Evolutionary conservation across 495 filamentous ascomycete genomes (phyloP), one percentile per base, ranked within the genome.

Genomic region (Podospora appendiculata): DNA sequence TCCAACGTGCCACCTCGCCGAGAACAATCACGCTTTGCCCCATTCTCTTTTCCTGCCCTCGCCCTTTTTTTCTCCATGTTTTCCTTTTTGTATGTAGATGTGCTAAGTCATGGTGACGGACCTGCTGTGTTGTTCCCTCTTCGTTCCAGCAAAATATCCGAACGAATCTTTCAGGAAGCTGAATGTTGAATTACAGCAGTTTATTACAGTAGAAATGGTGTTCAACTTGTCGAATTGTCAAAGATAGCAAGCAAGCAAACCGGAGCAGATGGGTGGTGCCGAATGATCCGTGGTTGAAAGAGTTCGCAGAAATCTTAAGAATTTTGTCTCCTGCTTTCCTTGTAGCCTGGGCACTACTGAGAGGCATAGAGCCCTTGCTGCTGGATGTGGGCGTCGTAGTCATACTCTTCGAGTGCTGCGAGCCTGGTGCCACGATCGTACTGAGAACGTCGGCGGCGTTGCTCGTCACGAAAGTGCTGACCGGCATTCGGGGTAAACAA

Each of bases 371-470:
- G 62, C 32, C 44, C 32, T 35, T 64, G 69, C 48, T 65, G 62
- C 57, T 60, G 62, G 19, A 62, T 47, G 42, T 67, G 57, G 44
- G 63, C 46, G 41, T 75, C 68, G 51, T 70, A 74, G 36, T 75
- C 77, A 53, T 71, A 79, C 61, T 84, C 81, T 60, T 86, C 81
- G n/a, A 80, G 68, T 14, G 77, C 74, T 6, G 78, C 78, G 51
- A 81, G 73, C 42, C 77, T 70, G 41, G 83, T 87, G 17, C 86
- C 86, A 41, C 86, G 84, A 56, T 90, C 86, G 63, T 77, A 90
- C 58, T 88, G 85, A 35, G 86, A 89, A 42, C 83, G 84, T 53
- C 85, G 84, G 47, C 84, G 83, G 53, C 85, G 84, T 64, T 88
- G 85, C 64, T 88, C 85, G 55, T 88, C 83, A 16, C 85, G 82